These are phyloP conservation scores for Citrus australasica DNA, from an alignment of 345 rosid species.

Conservation along the genomic window DNA sequence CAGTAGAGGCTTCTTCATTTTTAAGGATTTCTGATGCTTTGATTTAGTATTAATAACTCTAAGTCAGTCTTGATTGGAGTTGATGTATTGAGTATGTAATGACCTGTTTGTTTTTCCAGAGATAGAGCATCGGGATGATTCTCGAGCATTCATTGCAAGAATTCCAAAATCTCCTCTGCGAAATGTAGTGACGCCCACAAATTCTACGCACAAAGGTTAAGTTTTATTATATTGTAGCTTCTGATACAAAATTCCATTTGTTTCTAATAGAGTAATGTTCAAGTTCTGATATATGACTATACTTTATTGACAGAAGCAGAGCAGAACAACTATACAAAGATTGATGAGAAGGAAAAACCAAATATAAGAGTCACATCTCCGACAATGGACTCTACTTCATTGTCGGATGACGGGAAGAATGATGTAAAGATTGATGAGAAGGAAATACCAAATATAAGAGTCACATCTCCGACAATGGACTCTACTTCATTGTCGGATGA, in stretches of 20 bases:
- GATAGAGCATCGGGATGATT: slow-evolving; percentile 31
- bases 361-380: slow-evolving; percentile 37
- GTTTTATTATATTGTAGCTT: background rate
- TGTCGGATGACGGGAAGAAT: slow-evolving; percentile 30
- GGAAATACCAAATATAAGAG: slow-evolving; percentile 41
- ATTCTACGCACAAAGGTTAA: slow-evolving; percentile 28
- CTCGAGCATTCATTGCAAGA: slow-evolving; percentile 34
- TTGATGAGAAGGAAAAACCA: slow-evolving; percentile 34
- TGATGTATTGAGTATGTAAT: background rate
- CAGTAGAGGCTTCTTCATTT: background rate
- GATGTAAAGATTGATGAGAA: slow-evolving; percentile 26
- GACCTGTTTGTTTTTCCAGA: slow-evolving; percentile 22
- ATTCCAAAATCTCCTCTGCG: slow-evolving; percentile 27
- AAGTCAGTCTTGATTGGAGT: background rate
- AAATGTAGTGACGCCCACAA: slow-evolving; percentile 14
- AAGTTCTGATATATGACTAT: background rate
- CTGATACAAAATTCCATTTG: background rate
- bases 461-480: slow-evolving; percentile 3
- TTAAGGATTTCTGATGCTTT: background rate
- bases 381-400: background rate
- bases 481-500: slow-evolving; percentile 18
- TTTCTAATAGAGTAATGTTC: background rate
- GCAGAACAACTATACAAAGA: slow-evolving; percentile 16
- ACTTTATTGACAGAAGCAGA: slow-evolving; percentile 26
- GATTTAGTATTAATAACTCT: background rate